Conservation (phyloP, 169 alveolate genomes). For the Plasmodium gallinaceum region DNA sequence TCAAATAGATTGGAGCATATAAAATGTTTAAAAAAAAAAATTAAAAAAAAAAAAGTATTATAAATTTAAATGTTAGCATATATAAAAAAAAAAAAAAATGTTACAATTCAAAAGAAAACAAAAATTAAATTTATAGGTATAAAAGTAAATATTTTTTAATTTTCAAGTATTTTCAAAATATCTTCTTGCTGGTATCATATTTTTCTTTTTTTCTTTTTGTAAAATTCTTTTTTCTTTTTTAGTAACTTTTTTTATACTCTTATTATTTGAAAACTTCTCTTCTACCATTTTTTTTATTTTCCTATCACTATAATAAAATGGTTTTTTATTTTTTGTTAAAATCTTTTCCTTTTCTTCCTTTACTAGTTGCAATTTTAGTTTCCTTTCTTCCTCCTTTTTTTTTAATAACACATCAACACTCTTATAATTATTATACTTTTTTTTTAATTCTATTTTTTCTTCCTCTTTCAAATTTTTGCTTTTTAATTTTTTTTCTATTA, state of each 20-base stretch:
- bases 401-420: constrained; percentile 22
- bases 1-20: no score
- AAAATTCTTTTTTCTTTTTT: constrained; percentile 46
- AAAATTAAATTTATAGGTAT: no score
- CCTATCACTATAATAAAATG: constrained; percentile 56
- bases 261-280: constrained; percentile 29
- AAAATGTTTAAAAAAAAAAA: no score
- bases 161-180: neutral
- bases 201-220: constrained; percentile 44
- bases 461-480: constrained; percentile 33
- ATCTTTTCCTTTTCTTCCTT: constrained; percentile 49
- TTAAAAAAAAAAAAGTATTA: no score
- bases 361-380: constrained; percentile 34
- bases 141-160: no score
- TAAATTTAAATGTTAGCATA: no score
- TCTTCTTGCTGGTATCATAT: constrained; percentile 47
- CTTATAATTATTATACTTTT: constrained; percentile 31
- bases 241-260: constrained; percentile 28
- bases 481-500: constrained; percentile 38
- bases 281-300: constrained; percentile 49
- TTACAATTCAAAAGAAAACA: no score
- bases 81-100: no score
- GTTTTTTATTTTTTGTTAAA: constrained; percentile 39
- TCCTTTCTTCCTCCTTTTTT: constrained; percentile 63
- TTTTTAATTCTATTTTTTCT: constrained; percentile 44